Base-by-base conservation (phyloP, 345 rosid genomes). In the Salix viminalis region DNA sequence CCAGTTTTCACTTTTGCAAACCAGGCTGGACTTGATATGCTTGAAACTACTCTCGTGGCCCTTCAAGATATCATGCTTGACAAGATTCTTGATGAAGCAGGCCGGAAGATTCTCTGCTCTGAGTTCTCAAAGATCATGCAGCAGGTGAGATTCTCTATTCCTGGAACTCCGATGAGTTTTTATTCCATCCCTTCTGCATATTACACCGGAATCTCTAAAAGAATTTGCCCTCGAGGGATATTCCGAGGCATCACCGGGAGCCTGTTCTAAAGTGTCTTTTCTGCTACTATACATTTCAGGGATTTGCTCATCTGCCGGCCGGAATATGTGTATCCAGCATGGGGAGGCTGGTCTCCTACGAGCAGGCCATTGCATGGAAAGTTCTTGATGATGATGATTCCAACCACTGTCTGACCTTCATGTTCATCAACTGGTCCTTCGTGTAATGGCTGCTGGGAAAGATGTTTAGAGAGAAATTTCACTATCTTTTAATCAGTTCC, bases 11-110 rank as follows among this genome's bases (percentile, higher is more conserved):
- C 90, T 50, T 93, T 91, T 1, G 88, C 97, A 26, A 96, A 96
- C 81, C 99, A 96, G 76, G 98, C 97, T 60, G 97, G 99, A 64
- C 92, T 96, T 34, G 98, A 96, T 90, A 94, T 96, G 99, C 89
- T 96, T 28, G 99, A 96, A 88, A 96, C 99, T 60, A 94, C 97
- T 9, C 88, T 95, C 10, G 89, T 95, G 39, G 90, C 97, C 52
- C 97, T 93, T 80, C 99, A 95, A 82, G 99, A 93, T 83, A 90
- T 95, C 37, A 90, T 85, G 89, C 89, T 95, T 19, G 97, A 95
- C 86, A 93, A 91, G 89, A 91, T 90, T 56, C 89, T 93, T 0
- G 91, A 93, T 36, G 97, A 93, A 79, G 81, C 89, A 60, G 96
- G 97, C 28, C 85, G 89, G 68, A 95, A 91, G 85, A 78, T 80